Conservation (phyloP, 768 basidiomycete species). For the Macrolepiota dolichaula region DNA sequence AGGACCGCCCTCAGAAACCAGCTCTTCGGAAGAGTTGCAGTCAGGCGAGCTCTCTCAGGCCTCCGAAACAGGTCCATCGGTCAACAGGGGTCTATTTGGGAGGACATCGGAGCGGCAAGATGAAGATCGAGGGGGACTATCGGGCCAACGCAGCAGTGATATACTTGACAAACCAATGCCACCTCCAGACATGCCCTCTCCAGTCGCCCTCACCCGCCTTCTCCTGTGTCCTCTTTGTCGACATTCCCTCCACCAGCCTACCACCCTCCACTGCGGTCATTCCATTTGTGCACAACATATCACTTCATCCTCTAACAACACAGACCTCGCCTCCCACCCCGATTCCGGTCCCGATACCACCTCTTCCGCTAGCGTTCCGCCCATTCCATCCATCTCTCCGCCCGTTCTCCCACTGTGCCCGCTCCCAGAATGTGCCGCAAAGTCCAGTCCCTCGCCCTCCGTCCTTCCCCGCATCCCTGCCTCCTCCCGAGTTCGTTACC, state of each 20-base stretch:
- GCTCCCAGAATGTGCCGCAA: constrained; percentile 26
- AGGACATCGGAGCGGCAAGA: not conserved
- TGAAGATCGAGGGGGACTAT: constrained; percentile 10
- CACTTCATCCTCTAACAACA: constrained; percentile 1
- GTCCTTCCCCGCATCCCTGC: constrained; percentile 37
- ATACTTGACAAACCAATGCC: not conserved
- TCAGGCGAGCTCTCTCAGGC: not conserved
- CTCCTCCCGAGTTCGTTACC: constrained; percentile 30
- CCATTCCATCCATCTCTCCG: not conserved
- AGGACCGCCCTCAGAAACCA: not conserved
- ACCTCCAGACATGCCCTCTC: constrained; percentile 13
- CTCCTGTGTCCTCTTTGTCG: constrained; percentile 58
- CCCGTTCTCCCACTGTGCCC: constrained; percentile 23
- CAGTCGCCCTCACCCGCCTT: constrained; percentile 26
- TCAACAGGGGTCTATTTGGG: not conserved
- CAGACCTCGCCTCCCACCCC: too few relatives aligned
- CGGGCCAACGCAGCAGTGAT: not conserved
- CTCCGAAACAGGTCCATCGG: not conserved
- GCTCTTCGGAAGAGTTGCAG: not conserved
- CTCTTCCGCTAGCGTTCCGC: not conserved
- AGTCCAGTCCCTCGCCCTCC: constrained; percentile 17
- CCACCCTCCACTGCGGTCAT: constrained; percentile 81
- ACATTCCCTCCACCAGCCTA: constrained; percentile 55
- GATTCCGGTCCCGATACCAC: constrained; percentile 5
- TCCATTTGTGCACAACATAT: constrained; percentile 66